These are phyloP conservation scores for Dimocarpus longan DNA, from an alignment of 345 rosid genomes.

Conservation along the genomic window DNA sequence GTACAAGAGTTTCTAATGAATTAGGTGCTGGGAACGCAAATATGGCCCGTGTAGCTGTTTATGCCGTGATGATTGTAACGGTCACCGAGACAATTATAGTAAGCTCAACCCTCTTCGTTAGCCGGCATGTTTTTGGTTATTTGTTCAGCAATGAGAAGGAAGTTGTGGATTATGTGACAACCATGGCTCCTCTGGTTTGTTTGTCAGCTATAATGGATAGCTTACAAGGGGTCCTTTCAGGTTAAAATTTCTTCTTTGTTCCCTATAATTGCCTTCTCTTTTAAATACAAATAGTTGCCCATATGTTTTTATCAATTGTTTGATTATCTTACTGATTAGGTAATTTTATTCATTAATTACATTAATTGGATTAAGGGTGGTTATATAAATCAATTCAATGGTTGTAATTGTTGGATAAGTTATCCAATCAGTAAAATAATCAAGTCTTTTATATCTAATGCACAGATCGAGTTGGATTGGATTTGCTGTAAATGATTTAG, in stretches of 20 bases:
- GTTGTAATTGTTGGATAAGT: too few relatives aligned
- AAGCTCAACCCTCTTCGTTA: slow-evolving; percentile 44
- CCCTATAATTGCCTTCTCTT: too few relatives aligned
- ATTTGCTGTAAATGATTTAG: too few relatives aligned
- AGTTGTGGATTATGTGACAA: slow-evolving; percentile 66
- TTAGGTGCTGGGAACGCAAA: slow-evolving; percentile 71
- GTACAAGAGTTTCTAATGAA: slow-evolving; percentile 90
- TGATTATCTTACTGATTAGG: too few relatives aligned
- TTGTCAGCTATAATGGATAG: slow-evolving; percentile 61
- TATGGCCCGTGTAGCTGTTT: slow-evolving; percentile 51
- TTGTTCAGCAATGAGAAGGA: slow-evolving; percentile 68
- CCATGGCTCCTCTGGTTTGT: slow-evolving; percentile 69
- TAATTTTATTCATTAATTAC: too few relatives aligned
- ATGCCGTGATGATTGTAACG: slow-evolving; percentile 41
- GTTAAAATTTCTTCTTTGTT: slow-evolving; percentile 28
- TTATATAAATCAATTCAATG: too few relatives aligned
- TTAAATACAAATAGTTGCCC: too few relatives aligned
- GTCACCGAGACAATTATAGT: slow-evolving; percentile 39
- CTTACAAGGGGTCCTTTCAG: slow-evolving; percentile 71
- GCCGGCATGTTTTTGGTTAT: slow-evolving; percentile 58
- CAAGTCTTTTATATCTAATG: too few relatives aligned
- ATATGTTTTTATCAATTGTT: too few relatives aligned
- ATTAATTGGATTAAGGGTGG: too few relatives aligned
- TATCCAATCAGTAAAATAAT: too few relatives aligned
- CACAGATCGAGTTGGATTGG: too few relatives aligned